Conservation (phyloP, 2,329 filamentous ascomycete genomes). For the Didymella sp. region DNA sequence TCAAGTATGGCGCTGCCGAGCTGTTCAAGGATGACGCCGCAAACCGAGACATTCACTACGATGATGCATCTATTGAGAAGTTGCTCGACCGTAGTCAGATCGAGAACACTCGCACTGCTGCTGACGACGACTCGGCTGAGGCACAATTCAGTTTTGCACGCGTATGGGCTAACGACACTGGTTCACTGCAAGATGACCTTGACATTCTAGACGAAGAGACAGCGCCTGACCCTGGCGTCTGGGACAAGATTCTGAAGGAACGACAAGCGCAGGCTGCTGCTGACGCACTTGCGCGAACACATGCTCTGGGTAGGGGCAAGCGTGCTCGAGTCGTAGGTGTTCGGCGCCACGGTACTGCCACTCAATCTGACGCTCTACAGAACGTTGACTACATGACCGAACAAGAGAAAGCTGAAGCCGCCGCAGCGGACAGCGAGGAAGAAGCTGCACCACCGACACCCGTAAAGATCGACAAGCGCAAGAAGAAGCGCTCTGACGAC, state of each 20-base stretch:
- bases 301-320: constrained; percentile 85
- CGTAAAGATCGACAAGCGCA: constrained; percentile 38
- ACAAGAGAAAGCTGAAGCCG: constrained; percentile 24
- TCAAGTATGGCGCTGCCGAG: constrained; percentile 85
- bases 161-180: constrained; percentile 87
- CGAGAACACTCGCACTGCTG: constrained; percentile 67
- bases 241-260: constrained; percentile 88
- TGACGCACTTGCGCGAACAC: constrained; percentile 69
- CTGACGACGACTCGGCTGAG: constrained; percentile 70
- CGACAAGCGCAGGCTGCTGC: constrained; percentile 80
- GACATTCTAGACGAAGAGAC: constrained; percentile 62
- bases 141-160: constrained; percentile 87
- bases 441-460: constrained; percentile 35
- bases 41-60: constrained; percentile 79
- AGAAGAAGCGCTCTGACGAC: constrained; percentile 42
- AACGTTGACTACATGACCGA: constrained; percentile 58
- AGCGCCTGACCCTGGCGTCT: constrained; percentile 71
- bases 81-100: constrained; percentile 86
- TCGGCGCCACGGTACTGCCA: not conserved
- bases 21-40: constrained; percentile 79
- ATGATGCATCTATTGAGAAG: constrained; percentile 81
- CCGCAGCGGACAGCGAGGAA: constrained; percentile 29
- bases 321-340: constrained; percentile 67
- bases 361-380: constrained; percentile 28
- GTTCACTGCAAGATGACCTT: constrained; percentile 68